Base-by-base conservation (phyloP, 768 basidiomycete genomes). In the Psilocybe subaeruginosa region DNA sequence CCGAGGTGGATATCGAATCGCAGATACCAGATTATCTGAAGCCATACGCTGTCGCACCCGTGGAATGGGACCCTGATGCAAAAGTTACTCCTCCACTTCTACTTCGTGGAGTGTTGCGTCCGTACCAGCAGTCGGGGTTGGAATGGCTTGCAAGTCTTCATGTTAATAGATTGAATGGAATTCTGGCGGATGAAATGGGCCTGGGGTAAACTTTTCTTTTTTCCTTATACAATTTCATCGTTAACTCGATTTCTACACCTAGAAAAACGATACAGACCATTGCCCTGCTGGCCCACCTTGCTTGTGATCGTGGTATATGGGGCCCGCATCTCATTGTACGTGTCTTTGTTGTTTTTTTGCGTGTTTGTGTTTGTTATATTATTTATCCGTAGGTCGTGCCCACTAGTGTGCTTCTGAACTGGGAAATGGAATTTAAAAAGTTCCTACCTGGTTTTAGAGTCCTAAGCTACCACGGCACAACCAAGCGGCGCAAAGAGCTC, bases 201-300 rank as follows among this genome's bases (percentile, higher is more conserved):
- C 75, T 97, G 6, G 95, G 95, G 93, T 96, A 68, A 45, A 89
- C 81, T 27, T 27, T 53, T 4, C 50, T 41, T 14, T 17, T 29
- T 2, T 27, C 7, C 48, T 14, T 16, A 11, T 4, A 46, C 29
- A 12, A n/a, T 35, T 17, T 2, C 29, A 35, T 16, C 17, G 56
- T 51, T 46, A 8, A 35, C 17, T n/a, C 45, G n/a, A 45, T 29
- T 35, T 56, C 9, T 58, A 33, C 41, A 51, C 66, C 14, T 68
- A 98, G 94, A 53, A 93, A 93, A 80, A 99, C 97, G 0, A 93
- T 99, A 33, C 97, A 99, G 75, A 97, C 97, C 0, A 99, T 99
- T 52, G 83, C 97, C 0, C 82, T 99, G 39, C 78, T 99, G 3
- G 97, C 97, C 2, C 93, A 98, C 76, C 82, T 99, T 9, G 92